Percentiles rank a stretch among this genome's conserved stretches.
Conservation (phyloP, 352 stramenopile genomes). For the Globisporangium alternatum region DNA sequence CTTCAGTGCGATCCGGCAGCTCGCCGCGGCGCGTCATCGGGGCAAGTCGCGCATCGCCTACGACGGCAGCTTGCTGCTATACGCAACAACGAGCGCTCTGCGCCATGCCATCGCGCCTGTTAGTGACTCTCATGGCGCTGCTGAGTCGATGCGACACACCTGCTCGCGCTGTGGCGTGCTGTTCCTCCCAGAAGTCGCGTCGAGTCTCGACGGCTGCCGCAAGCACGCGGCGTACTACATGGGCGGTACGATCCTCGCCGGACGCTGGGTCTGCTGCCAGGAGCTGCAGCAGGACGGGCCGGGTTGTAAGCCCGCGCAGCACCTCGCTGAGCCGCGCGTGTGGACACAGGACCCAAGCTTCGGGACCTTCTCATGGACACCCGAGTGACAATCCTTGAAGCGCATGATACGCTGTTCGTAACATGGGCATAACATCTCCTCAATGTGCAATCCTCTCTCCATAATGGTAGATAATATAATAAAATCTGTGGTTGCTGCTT, state of each 20-base stretch:
- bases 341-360: slow-evolving; percentile 39
- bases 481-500: too few species aligned
- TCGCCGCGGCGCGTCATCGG: slow-evolving; percentile 29
- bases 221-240: slow-evolving; percentile 51
- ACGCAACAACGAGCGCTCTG: slow-evolving; percentile 33
- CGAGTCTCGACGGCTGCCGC: slow-evolving; percentile 32
- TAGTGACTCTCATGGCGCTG: too few species aligned
- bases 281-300: slow-evolving; percentile 30
- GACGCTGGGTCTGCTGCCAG: slow-evolving; percentile 52
- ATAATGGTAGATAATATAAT: too few species aligned
- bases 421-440: not conserved
- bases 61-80: slow-evolving; percentile 45
- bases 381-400: slow-evolving; percentile 8
- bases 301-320: slow-evolving; percentile 30
- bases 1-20: slow-evolving; percentile 37
- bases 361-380: slow-evolving; percentile 38
- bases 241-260: slow-evolving; percentile 35
- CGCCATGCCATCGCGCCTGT: slow-evolving; percentile 16
- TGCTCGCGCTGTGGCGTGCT: slow-evolving; percentile 37
- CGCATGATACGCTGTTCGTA: not conserved
- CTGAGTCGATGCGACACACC: slow-evolving; percentile 3
- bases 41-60: slow-evolving; percentile 26
- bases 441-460: not conserved
- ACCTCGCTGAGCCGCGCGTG: slow-evolving; percentile 25
- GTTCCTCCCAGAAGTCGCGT: slow-evolving; percentile 29